Percentiles rank a stretch among this genome's conserved stretches.
Conservation (phyloP, 192 early-diverging fungal genomes). For the Haplosporangium gracile region DNA sequence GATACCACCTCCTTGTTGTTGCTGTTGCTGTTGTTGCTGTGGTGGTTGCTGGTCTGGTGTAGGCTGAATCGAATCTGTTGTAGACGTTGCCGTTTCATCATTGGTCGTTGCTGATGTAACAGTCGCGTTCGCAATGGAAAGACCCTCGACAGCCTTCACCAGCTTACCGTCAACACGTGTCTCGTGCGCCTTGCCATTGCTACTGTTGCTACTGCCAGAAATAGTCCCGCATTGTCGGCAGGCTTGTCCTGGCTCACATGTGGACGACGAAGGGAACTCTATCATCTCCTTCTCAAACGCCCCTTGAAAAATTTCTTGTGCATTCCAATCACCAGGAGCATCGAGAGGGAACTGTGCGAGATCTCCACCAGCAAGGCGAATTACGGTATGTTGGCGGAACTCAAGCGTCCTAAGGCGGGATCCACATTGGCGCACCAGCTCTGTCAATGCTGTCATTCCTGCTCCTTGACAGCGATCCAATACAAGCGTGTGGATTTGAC, state of each 20-base stretch:
- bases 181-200: not conserved
- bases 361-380: conserved; percentile 6
- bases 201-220: not conserved
- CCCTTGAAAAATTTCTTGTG: not conserved
- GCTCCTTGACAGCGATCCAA: conserved; percentile 25
- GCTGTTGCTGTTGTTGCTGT: not conserved
- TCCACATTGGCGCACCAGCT: conserved; percentile 29
- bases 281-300: not conserved
- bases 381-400: conserved; percentile 14
- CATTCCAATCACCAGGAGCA: conserved; percentile 19
- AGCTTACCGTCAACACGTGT: not conserved
- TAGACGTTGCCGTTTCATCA: not conserved
- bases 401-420: conserved; percentile 17
- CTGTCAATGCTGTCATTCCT: conserved; percentile 13
- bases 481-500: not conserved
- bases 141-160: not conserved
- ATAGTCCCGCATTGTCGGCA: not conserved
- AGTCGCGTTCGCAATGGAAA: not conserved
- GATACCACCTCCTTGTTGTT: not conserved
- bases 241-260: not conserved
- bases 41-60: not conserved
- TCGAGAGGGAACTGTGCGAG: conserved; percentile 35
- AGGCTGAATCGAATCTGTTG: not conserved
- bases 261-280: not conserved
- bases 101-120: not conserved